phyloP scores from a whole-genome alignment of 352 stramenopile species.

The Elongisporangium undulatum region DNA sequence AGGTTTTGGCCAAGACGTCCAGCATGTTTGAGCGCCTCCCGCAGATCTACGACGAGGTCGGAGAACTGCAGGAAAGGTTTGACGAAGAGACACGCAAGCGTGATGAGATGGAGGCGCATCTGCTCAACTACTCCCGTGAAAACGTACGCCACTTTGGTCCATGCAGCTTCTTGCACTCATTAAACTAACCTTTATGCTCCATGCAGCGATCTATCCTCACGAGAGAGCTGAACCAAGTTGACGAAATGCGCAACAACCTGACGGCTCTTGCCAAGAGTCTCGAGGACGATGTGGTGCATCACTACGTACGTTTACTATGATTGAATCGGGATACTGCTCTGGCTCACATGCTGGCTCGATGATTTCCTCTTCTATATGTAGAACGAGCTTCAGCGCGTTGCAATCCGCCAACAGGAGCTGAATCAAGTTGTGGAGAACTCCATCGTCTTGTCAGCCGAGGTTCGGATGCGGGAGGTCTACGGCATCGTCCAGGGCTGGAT shows the following conservation, averaged over 20 bases:
- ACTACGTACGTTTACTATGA: slow-evolving; percentile 27
- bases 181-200: background rate
- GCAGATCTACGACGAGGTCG: slow-evolving; percentile 62
- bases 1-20: slow-evolving; percentile 21
- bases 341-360: background rate
- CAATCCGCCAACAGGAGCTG: slow-evolving; percentile 33
- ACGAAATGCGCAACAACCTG: slow-evolving; percentile 48
- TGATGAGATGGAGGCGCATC: slow-evolving; percentile 58
- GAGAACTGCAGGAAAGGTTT: slow-evolving; percentile 57
- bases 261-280: slow-evolving; percentile 50
- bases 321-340: background rate
- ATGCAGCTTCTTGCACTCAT: background rate
- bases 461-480: slow-evolving; percentile 25
- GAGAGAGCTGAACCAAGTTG: slow-evolving; percentile 43
- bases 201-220: slow-evolving; percentile 39
- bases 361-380: slow-evolving; percentile 3
- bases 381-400: slow-evolving; percentile 49
- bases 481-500: slow-evolving; percentile 38
- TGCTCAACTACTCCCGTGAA: slow-evolving; percentile 59
- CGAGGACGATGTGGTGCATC: slow-evolving; percentile 53
- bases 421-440: slow-evolving; percentile 30
- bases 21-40: slow-evolving; percentile 68
- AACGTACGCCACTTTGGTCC: slow-evolving; percentile 20
- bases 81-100: slow-evolving; percentile 70
- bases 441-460: slow-evolving; percentile 35